A percentile compares a stretch with the other conserved stretches of the same genome.
Evolutionary conservation across 225 moss, liverwort and hornwort genomes (phyloP).

Genomic region (Lunularia cruciata): DNA sequence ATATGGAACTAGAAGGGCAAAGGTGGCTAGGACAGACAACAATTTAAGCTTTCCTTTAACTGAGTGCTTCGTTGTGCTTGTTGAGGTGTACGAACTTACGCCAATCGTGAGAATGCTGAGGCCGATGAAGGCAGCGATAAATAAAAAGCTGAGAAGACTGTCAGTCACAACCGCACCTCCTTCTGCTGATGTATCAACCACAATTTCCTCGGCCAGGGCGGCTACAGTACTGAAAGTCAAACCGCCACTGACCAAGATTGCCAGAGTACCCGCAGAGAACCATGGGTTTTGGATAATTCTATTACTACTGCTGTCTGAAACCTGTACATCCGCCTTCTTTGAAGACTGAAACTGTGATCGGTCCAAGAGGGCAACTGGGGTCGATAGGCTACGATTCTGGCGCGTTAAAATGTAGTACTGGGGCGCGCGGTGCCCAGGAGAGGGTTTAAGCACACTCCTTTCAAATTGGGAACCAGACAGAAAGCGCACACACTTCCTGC

Average conservation of each 20-base stretch:
- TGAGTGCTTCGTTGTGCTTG: too few relatives aligned
- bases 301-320: too few relatives aligned
- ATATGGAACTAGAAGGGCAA: too few relatives aligned
- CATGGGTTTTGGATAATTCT: not conserved
- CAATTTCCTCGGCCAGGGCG: slow-evolving; percentile 21
- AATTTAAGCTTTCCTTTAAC: too few relatives aligned
- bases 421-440: not conserved
- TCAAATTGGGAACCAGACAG: not conserved
- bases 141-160: slow-evolving; percentile 10
- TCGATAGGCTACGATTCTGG: not conserved
- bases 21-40: too few relatives aligned
- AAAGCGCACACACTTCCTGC: not conserved
- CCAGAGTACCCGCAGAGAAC: not conserved
- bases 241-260: not conserved
- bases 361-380: not conserved
- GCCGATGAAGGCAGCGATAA: slow-evolving; percentile 25
- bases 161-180: slow-evolving; percentile 7
- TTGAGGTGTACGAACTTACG: slow-evolving; percentile 12
- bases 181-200: slow-evolving; percentile 13
- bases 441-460: not conserved
- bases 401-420: not conserved
- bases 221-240: not conserved
- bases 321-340: not conserved
- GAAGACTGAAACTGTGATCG: not conserved
- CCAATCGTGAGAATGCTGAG: slow-evolving; percentile 24